Evolutionary conservation across 768 basidiomycete species (phyloP).

Genomic region (Rhizopogon roseolus): DNA sequence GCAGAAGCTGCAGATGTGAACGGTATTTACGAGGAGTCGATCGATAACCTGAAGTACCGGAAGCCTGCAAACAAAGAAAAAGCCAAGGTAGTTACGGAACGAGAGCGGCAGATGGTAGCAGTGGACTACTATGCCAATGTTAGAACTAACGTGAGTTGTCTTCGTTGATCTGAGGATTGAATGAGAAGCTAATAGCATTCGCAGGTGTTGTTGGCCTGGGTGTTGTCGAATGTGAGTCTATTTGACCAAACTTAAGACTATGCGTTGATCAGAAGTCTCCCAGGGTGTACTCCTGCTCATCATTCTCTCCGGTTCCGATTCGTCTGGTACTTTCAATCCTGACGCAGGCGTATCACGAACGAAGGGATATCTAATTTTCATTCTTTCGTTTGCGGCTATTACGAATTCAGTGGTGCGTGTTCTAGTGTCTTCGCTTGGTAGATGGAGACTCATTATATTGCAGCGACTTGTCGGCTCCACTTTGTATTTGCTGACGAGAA

Average conservation of each 20-base stretch:
- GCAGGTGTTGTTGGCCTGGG: slow-evolving; percentile 74
- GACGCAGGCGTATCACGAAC: slow-evolving; percentile 47
- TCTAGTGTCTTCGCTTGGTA: neutral
- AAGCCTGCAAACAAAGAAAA: slow-evolving; percentile 36
- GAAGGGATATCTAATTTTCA: slow-evolving; percentile 75
- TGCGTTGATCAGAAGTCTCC: neutral
- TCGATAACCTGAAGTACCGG: slow-evolving; percentile 62
- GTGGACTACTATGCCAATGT: slow-evolving; percentile 88
- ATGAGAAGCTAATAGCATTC: neutral
- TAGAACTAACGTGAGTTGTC: slow-evolving; percentile 61
- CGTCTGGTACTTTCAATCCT: slow-evolving; percentile 55
- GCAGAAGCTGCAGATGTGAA: slow-evolving; percentile 80
- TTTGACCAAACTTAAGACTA: neutral
- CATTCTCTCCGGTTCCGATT: slow-evolving; percentile 58
- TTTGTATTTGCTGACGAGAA: slow-evolving; percentile 43
- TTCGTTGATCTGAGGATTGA: neutral
- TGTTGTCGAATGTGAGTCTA: slow-evolving; percentile 68
- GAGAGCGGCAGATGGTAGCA: slow-evolving; percentile 69
- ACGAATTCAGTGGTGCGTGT: slow-evolving; percentile 56
- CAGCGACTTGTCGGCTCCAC: slow-evolving; percentile 60
- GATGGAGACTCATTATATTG: neutral
- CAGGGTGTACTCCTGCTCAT: slow-evolving; percentile 63
- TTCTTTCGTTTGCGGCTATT: slow-evolving; percentile 77
- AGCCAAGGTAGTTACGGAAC: slow-evolving; percentile 30
- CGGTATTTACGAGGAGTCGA: slow-evolving; percentile 78